A percentile compares a stretch with the other conserved stretches of the same genome.
phyloP scores from a whole-genome alignment of 192 early-diverging fungal species.

The Backusella westeae region DNA sequence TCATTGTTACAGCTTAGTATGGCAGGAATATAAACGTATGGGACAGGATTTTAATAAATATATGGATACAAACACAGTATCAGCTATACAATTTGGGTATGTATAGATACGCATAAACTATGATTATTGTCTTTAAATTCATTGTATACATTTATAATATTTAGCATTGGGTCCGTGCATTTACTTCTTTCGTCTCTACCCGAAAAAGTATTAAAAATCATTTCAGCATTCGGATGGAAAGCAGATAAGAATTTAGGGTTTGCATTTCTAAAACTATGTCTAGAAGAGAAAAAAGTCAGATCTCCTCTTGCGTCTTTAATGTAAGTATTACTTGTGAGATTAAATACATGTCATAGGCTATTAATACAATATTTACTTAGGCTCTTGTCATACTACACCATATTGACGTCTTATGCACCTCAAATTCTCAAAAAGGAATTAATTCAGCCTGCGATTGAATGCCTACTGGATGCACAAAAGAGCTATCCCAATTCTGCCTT shows the following conservation, averaged over 20 bases:
- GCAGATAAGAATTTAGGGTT: constrained; percentile 55
- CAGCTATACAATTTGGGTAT: constrained; percentile 41
- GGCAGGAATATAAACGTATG: constrained; percentile 43
- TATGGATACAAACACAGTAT: constrained; percentile 36
- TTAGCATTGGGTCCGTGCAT: constrained; percentile 38
- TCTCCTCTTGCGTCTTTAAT: constrained; percentile 53
- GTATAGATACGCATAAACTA: not conserved
- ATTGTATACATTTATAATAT: not conserved
- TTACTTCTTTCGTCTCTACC: constrained; percentile 28
- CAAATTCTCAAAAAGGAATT: constrained; percentile 31
- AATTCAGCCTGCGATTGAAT: constrained; percentile 35
- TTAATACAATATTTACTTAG: not conserved
- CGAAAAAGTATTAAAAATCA: constrained; percentile 33
- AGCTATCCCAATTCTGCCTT: constrained; percentile 37
- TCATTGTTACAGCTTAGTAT: constrained; percentile 34
- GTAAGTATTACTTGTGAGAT: constrained; percentile 26
- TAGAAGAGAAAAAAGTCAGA: constrained; percentile 46
- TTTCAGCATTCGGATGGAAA: constrained; percentile 54
- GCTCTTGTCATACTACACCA: constrained; percentile 31
- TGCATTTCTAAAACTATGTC: constrained; percentile 43
- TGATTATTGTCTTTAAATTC: not conserved
- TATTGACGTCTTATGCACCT: constrained; percentile 33
- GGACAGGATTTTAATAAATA: constrained; percentile 31
- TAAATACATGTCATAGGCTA: not conserved
- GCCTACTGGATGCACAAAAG: constrained; percentile 34